Percentiles rank a stretch among this genome's conserved stretches.
Conservation (phyloP, 257 asterid genomes). For the Fraxinus quadrangulata region DNA sequence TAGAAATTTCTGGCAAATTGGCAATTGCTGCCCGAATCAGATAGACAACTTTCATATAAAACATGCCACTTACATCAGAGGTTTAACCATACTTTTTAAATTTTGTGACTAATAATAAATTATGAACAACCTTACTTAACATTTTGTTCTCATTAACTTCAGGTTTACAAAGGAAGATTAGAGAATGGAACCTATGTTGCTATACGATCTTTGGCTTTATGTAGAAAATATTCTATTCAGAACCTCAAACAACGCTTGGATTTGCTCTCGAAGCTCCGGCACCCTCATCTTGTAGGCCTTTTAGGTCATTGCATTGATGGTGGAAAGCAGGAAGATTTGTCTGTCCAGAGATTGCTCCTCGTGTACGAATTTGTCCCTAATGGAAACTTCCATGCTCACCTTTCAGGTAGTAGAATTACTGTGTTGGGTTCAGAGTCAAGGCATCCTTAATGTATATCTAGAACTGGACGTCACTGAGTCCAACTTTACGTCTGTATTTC, state of each 20-base stretch:
- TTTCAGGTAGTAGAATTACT: conserved; percentile 59
- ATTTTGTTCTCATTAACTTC: conserved; percentile 25
- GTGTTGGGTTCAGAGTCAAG: background rate
- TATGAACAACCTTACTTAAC: conserved; percentile 24
- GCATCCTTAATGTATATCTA: background rate
- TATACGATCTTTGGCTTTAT: conserved; percentile 58
- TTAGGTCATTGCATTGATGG: conserved; percentile 86
- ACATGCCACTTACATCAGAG: background rate
- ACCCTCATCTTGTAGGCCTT: conserved; percentile 77
- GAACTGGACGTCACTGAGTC: background rate
- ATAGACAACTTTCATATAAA: background rate
- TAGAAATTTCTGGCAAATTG: background rate
- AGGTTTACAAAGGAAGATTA: conserved; percentile 88
- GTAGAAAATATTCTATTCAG: conserved; percentile 54
- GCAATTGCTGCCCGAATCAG: background rate
- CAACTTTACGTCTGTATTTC: background rate
- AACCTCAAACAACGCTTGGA: conserved; percentile 78
- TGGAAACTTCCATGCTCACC: conserved; percentile 75
- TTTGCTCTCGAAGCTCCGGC: conserved; percentile 79
- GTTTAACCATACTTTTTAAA: background rate
- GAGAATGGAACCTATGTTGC: conserved; percentile 67
- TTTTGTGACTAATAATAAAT: conserved; percentile 1
- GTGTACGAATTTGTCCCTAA: conserved; percentile 78
- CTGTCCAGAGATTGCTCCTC: conserved; percentile 64
- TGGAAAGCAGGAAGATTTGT: conserved; percentile 61